Base-by-base conservation (phyloP, 2,329 filamentous ascomycete species). In the Claviceps africana region DNA sequence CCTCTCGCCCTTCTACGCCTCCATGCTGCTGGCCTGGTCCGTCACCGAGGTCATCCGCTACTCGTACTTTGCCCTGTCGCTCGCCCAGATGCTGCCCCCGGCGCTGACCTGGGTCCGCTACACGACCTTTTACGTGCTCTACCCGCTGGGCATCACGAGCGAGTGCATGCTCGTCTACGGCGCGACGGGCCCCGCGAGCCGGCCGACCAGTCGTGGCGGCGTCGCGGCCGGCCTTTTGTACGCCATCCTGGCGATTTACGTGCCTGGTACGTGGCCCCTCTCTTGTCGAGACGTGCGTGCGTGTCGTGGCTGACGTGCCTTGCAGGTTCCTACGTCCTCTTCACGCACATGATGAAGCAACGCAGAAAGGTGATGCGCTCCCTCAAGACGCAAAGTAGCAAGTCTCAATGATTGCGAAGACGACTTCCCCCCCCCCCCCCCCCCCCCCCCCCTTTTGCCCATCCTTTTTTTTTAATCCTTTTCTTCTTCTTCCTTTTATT, bases 271-370 rank as follows among this genome's bases (percentile, higher is more conserved):
- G 81, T 75, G n/a, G 15, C 22, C 43, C 13, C 5, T 4, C 7
- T 7, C n/a, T n/a, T n/a, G n/a, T n/a, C n/a, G n/a, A n/a, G n/a
- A n/a, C n/a, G n/a, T n/a, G n/a, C n/a, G n/a, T n/a, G n/a, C n/a
- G n/a, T n/a, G n/a, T n/a, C 40, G 21, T 15, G 19, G 13, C 28
- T 44, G 21, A 39, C 31, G 1, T 55, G 1, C 7, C 11, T 2
- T 39, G 1, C 22, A 72, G 85, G 88, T 72, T 63, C 86, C 4
- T 95, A 93, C 62, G 78, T 94, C 52, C 70, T 97, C 53, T 97
- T 93, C 65, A 88, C 86, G 22, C 86, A 98, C 69, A 97, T 98
- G 93, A 87, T 97, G 75, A 76, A 77, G 56, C 93, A 98, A 76
- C 77, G 91, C 60, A 77, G 80, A 58, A 95, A 88, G 77, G 80